These are phyloP conservation scores for Talaromyces sp. DNA, from an alignment of 2,329 filamentous ascomycete species.

Conservation along the genomic window DNA sequence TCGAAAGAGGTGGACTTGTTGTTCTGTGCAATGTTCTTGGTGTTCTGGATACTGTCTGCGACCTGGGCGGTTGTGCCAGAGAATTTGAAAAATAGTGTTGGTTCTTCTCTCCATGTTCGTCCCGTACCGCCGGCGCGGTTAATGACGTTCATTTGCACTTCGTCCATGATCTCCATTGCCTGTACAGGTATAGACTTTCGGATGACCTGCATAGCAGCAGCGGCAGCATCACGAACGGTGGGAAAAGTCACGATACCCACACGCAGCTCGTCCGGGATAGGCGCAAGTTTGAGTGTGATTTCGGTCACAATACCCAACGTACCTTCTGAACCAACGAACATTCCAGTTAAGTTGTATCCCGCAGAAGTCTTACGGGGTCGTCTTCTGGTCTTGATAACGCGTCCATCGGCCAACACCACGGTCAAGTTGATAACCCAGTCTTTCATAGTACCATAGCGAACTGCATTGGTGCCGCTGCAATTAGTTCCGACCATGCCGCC, in stretches of 20 bases:
- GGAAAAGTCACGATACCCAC: conserved; percentile 64
- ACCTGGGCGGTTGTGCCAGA: conserved; percentile 76
- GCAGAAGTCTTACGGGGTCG: conserved; percentile 67
- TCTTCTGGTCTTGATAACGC: conserved; percentile 64
- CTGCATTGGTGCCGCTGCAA: conserved; percentile 61
- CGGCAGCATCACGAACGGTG: conserved; percentile 59
- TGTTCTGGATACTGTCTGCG: conserved; percentile 68
- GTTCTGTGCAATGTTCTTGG: conserved; percentile 63
- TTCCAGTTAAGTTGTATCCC: conserved; percentile 66
- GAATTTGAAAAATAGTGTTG: conserved; percentile 54
- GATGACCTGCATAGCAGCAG: conserved; percentile 62
- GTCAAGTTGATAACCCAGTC: conserved; percentile 71
- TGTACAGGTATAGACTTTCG: conserved; percentile 64
- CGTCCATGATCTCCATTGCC: conserved; percentile 63
- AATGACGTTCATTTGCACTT: conserved; percentile 63
- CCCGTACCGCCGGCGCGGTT: conserved; percentile 62
- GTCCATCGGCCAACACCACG: conserved; percentile 67
- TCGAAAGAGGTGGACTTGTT: conserved; percentile 57
- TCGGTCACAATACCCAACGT: conserved; percentile 70
- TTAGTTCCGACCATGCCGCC: conserved; percentile 65
- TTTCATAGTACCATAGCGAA: conserved; percentile 71
- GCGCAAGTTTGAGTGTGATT: conserved; percentile 64
- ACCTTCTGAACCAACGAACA: conserved; percentile 69
- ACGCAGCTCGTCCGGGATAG: conserved; percentile 60
- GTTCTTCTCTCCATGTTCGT: conserved; percentile 42